Evolutionary conservation across 2,329 filamentous ascomycete species (phyloP).

Genomic region (Massarina eburnea): DNA sequence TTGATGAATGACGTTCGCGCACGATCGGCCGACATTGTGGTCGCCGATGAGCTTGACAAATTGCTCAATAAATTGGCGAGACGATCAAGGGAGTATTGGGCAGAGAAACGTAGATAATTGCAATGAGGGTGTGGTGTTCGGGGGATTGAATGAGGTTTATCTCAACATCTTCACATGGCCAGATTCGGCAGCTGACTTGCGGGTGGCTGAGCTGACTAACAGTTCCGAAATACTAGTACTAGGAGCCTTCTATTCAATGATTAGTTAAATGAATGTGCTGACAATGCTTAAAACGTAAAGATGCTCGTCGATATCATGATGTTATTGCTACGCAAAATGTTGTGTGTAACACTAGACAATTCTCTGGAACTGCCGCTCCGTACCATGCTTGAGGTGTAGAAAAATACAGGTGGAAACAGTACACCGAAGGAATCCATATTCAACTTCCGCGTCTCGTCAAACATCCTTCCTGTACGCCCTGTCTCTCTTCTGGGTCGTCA

Average conservation of each 20-base stretch:
- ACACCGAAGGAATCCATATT: slow-evolving; percentile 1
- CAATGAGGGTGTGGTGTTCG: no score
- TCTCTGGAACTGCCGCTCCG: slow-evolving; percentile 5
- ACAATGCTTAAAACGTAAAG: no score
- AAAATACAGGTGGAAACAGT: slow-evolving; percentile 1
- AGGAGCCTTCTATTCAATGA: no score
- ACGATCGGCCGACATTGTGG: slow-evolving; percentile 24
- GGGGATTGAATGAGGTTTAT: no score
- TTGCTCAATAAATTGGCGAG: no score
- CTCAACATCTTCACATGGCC: background rate
- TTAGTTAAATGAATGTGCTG: no score
- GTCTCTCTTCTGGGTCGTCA: background rate
- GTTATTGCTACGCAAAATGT: background rate
- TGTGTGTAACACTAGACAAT: background rate
- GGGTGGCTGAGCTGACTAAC: background rate
- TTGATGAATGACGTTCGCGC: slow-evolving; percentile 32
- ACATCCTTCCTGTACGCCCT: background rate
- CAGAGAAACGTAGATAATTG: no score
- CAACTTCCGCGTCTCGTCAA: background rate
- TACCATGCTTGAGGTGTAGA: slow-evolving; percentile 7
- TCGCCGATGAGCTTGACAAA: no score
- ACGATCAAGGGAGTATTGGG: no score
- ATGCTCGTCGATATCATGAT: background rate
- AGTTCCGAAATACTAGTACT: background rate
- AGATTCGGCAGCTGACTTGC: background rate